Conservation (phyloP, 1,139 yeast genomes). For the Meyerozyma athensensis region DNA sequence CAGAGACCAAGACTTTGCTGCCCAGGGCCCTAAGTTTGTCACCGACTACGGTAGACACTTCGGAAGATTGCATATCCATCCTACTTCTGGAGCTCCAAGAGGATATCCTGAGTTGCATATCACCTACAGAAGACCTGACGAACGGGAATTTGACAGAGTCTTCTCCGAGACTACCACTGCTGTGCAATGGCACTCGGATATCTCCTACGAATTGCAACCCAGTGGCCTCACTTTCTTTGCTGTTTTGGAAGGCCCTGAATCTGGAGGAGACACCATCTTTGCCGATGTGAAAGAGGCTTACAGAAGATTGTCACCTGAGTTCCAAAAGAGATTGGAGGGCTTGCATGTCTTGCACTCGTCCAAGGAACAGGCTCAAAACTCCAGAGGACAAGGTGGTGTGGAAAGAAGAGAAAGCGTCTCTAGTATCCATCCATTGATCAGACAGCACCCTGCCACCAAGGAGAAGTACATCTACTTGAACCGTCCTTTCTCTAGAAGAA, state of each 20-base stretch:
- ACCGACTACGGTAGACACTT: slow-evolving; percentile 28
- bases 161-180: slow-evolving; percentile 12
- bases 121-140: slow-evolving; percentile 26
- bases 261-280: slow-evolving; percentile 23
- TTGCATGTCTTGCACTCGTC: slow-evolving; percentile 24
- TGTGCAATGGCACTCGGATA: slow-evolving; percentile 14
- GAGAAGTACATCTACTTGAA: slow-evolving; percentile 22
- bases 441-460: slow-evolving; percentile 26
- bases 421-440: slow-evolving; percentile 24
- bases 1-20: slow-evolving; percentile 34
- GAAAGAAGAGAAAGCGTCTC: slow-evolving; percentile 24
- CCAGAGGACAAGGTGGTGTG: slow-evolving; percentile 20
- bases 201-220: slow-evolving; percentile 16
- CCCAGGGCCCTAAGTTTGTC: slow-evolving; percentile 29
- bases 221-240: slow-evolving; percentile 15
- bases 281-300: slow-evolving; percentile 33
- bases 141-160: slow-evolving; percentile 21
- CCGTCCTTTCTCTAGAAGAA: slow-evolving; percentile 22
- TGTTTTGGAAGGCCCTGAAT: slow-evolving; percentile 14
- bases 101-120: slow-evolving; percentile 33
- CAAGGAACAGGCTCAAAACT: slow-evolving; percentile 19
- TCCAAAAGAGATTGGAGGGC: slow-evolving; percentile 22
- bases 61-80: slow-evolving; percentile 38
- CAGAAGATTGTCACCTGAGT: slow-evolving; percentile 24
- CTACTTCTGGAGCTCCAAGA: slow-evolving; percentile 38